Percentiles rank a stretch among this genome's conserved stretches.
Evolutionary conservation across 176 grass and related monocot genomes (phyloP).

Genomic region (Triticum urartu): DNA sequence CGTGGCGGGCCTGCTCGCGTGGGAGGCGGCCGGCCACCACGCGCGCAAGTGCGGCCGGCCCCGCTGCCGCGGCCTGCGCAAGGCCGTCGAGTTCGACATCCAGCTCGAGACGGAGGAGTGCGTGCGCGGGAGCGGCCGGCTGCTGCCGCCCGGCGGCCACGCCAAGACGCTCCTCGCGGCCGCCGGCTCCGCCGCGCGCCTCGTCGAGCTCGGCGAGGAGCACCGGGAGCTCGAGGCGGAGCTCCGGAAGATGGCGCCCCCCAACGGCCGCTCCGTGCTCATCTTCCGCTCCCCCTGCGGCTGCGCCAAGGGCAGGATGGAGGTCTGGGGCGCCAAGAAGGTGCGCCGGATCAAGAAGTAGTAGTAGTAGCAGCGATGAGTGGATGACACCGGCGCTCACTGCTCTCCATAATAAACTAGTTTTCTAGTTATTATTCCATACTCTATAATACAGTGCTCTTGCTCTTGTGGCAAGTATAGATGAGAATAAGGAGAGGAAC

Average conservation of each 20-base stretch:
- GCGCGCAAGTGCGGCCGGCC: constrained; percentile 73
- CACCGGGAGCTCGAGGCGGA: constrained; percentile 83
- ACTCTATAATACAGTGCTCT: constrained; percentile 23
- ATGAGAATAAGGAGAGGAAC: constrained; percentile 32
- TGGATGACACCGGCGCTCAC: background rate
- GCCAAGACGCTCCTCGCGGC: constrained; percentile 32
- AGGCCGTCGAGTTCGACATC: constrained; percentile 84
- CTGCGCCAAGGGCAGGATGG: constrained; percentile 71
- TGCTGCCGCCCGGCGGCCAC: background rate
- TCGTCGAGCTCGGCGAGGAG: constrained; percentile 51
- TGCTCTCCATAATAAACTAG: background rate
- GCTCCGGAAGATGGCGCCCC: constrained; percentile 86
- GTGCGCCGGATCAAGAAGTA: constrained; percentile 89
- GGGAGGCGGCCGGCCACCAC: constrained; percentile 59
- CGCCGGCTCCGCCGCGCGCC: constrained; percentile 26
- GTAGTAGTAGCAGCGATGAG: background rate
- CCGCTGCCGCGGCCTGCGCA: constrained; percentile 68
- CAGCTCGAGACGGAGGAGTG: constrained; percentile 95
- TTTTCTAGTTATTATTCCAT: background rate
- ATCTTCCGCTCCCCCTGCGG: constrained; percentile 72
- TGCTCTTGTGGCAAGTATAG: constrained; percentile 29
- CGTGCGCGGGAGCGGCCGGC: constrained; percentile 40
- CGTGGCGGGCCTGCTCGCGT: constrained; percentile 44
- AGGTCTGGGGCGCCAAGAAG: constrained; percentile 80
- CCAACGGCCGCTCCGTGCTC: constrained; percentile 76